Base-by-base conservation (phyloP, 2,329 filamentous ascomycete genomes). In the Cladosporium colombiae region DNA sequence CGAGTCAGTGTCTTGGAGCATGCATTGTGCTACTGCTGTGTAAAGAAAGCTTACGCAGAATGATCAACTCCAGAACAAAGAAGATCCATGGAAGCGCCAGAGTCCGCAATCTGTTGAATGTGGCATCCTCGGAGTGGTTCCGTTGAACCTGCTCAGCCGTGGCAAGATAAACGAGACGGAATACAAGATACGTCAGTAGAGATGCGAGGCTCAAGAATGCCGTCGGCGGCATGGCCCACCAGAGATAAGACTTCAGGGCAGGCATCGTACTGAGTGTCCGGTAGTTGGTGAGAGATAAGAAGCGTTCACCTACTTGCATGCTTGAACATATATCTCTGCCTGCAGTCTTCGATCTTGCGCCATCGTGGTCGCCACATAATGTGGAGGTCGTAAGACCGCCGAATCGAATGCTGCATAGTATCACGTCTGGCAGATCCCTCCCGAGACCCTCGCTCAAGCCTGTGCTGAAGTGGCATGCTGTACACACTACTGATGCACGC, bases 221-320 rank as follows among this genome's bases (percentile, higher is more conserved):
- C 27, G 61, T 63, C 18, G 61, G 61, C 14, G 61, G 61, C 61
- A 63, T 63, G 21, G 61, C 61, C 61, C 55, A 46, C 61, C 61
- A 63, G 8, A 63, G 33, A 37, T 37, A 56, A 29, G 50, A 44
- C 37, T 46, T 55, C 18, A 56, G 33, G 8, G 18, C 18, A 21
- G 61, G 23, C 61, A 55, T 56, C 23, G 44, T 63, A 6, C n/a
- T 31, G 18, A n/a, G 52, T 33, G n/a, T n/a, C 33, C 40, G 58
- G 31, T 52, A 7, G 56, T 46, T 46, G 56, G 37, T 46, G 40
- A 40, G 23, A 44, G 56, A 59, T 46, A 59, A 27, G 52, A 44
- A 59, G n/a, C 14, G 35, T 44, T 29, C n/a, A 29, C 29, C 35
- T 46, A 16, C 56, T 29, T 40, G 33, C 55, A 33, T 40, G 31